Evolutionary conservation across 73 alveolate species (phyloP), one percentile per base, ranked within the genome.

Genomic region (Uronychia setigera): DNA sequence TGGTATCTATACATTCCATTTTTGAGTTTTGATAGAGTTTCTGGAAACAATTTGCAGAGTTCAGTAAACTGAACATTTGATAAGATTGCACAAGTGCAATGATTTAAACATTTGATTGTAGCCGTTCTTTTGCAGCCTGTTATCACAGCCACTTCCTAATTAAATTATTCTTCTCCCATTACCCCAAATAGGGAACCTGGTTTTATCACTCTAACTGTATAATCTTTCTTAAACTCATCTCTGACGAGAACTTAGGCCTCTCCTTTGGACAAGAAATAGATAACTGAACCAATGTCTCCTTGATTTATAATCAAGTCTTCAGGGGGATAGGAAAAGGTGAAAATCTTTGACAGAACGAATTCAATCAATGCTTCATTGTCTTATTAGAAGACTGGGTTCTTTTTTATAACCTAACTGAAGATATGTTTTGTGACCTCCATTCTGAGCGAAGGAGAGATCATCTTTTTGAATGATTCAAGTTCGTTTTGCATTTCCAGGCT

Each of bases 111-210:
- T n/a, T 78, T 79, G 25, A 98, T 93, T 0, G 99, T 96, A 26
- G 99, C 99, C 59, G 99, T 96, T 78, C 99, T 92, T 76, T 84
- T 93, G 60, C 94, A 91, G 78, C 92, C 87, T 75, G 94, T 95
- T 9, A 98, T 86, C 33, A 98, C 82, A 33, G 98, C 99, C n/a
- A 98, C 79, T 82, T 98, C n/a, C n/a, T n/a, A n/a, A n/a, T n/a
- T n/a, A n/a, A n/a, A n/a, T n/a, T n/a, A n/a, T n/a, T n/a, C n/a
- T n/a, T n/a, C n/a, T n/a, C n/a, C n/a, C n/a, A n/a, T n/a, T n/a
- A n/a, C 99, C 0, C 99, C 99, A 77, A 98, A 98, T n/a, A 95
- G 88, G 76, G 94, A 95, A 59, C 99, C 99, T 25, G 92, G 94
- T 25, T 80, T 86, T 60, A 98, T 83, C 33, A 91, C 91, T 81